phyloP scores from a whole-genome alignment of 768 basidiomycete species.

The Rhizopogon rudus region DNA sequence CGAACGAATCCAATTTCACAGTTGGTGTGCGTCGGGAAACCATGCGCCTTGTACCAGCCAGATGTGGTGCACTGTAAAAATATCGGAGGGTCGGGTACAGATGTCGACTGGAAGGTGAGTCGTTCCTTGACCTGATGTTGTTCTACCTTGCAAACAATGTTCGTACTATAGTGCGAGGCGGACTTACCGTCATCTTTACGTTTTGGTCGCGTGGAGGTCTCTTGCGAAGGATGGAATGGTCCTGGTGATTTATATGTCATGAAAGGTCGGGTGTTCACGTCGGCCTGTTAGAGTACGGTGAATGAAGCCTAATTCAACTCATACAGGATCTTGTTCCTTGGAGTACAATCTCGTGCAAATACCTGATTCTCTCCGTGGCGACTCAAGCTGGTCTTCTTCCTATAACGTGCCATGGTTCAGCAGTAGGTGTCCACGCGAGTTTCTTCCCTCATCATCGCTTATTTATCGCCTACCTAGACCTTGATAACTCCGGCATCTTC shows the following conservation, averaged over 20 bases:
- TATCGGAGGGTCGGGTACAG: conserved; percentile 68
- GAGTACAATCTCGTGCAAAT: conserved; percentile 79
- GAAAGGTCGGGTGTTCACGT: conserved; percentile 52
- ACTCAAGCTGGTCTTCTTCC: conserved; percentile 8
- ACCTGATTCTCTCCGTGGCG: conserved; percentile 32
- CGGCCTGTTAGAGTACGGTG: neutral
- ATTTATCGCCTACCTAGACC: conserved; percentile 28
- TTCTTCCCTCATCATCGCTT: neutral
- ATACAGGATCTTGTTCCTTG: conserved; percentile 77
- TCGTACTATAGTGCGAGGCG: conserved; percentile 67
- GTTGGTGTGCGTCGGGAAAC: conserved; percentile 72
- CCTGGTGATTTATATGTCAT: conserved; percentile 82
- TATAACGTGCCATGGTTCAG: conserved; percentile 14
- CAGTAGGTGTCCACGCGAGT: conserved; percentile 10
- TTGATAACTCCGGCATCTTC: conserved; percentile 41
- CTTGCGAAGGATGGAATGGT: conserved; percentile 86
- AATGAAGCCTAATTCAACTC: neutral
- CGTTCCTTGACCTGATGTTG: neutral
- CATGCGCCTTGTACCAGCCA: conserved; percentile 74
- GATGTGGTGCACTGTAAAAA: conserved; percentile 84
- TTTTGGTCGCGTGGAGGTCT: conserved; percentile 81
- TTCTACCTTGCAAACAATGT: neutral
- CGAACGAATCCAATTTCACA: conserved; percentile 71
- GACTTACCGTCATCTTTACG: conserved; percentile 81
- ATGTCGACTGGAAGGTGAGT: conserved; percentile 88